Evolutionary conservation across 2,329 filamentous ascomycete species (phyloP).

Genomic region (Thelonectria olida): DNA sequence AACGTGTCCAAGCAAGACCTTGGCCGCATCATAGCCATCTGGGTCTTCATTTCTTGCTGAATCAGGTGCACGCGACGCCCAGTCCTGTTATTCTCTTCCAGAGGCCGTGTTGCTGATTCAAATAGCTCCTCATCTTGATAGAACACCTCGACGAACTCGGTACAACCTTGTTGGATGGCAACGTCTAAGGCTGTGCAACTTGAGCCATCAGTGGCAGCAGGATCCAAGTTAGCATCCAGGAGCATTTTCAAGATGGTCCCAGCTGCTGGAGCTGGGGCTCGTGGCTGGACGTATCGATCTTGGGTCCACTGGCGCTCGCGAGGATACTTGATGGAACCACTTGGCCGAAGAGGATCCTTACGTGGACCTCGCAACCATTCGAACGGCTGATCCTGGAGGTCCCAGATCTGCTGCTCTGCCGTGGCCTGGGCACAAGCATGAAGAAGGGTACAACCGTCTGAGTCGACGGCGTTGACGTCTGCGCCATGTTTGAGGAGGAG

Average conservation of each 20-base stretch:
- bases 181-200: conserved; percentile 23
- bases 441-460: conserved; percentile 2
- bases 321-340: too few relatives aligned
- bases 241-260: conserved; percentile 21
- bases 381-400: not conserved
- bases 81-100: not conserved
- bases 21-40: not conserved
- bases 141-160: conserved; percentile 24
- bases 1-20: not conserved
- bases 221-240: conserved; percentile 3
- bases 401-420: conserved; percentile 26
- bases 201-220: not conserved
- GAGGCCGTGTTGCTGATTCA: not conserved
- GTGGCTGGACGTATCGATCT: not conserved
- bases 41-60: not conserved
- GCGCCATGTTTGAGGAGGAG: conserved; percentile 26
- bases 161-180: conserved; percentile 20
- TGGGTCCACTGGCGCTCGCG: too few relatives aligned
- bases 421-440: conserved; percentile 29
- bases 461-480: not conserved
- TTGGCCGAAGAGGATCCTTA: conserved; percentile 15
- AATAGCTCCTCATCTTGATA: conserved; percentile 15
- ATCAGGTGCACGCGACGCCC: not conserved
- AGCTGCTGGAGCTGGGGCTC: not conserved
- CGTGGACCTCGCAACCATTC: not conserved